phyloP scores from a whole-genome alignment of 495 filamentous ascomycete genomes.

The Echria macrotheca region DNA sequence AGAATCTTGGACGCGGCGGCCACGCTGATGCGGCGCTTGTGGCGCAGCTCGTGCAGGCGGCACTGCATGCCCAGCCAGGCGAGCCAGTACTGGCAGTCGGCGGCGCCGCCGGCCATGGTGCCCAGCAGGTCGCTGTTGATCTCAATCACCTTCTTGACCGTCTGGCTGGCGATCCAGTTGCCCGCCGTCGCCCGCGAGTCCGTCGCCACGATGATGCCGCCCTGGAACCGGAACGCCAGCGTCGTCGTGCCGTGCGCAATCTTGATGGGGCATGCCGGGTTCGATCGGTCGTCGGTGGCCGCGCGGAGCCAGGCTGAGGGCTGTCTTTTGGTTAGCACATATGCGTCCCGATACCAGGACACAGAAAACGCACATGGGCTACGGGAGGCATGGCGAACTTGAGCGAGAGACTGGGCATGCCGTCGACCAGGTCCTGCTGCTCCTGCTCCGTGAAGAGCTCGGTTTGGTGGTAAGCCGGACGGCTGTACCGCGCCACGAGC shows the following conservation, averaged over 20 bases:
- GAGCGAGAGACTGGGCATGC: slow-evolving; percentile 65
- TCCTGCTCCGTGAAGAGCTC: slow-evolving; percentile 70
- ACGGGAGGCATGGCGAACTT: slow-evolving; percentile 94
- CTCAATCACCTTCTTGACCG: slow-evolving; percentile 98
- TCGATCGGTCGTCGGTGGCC: slow-evolving; percentile 92
- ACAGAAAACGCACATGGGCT: slow-evolving; percentile 60
- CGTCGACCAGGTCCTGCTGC: slow-evolving; percentile 63
- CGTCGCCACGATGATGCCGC: slow-evolving; percentile 95
- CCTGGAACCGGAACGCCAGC: slow-evolving; percentile 95
- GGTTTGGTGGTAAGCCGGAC: slow-evolving; percentile 57
- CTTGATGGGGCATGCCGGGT: slow-evolving; percentile 96
- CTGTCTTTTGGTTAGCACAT: slow-evolving; percentile 33
- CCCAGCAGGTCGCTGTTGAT: slow-evolving; percentile 87
- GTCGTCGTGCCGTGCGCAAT: slow-evolving; percentile 98
- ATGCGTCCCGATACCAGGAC: background rate
- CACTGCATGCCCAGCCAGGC: slow-evolving; percentile 98
- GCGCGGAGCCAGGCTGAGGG: slow-evolving; percentile 90
- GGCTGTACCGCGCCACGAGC: slow-evolving; percentile 83
- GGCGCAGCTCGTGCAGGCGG: slow-evolving; percentile 95
- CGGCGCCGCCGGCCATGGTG: slow-evolving; percentile 97
- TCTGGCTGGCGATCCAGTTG: slow-evolving; percentile 98
- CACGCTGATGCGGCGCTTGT: slow-evolving; percentile 97
- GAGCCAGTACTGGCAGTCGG: slow-evolving; percentile 99
- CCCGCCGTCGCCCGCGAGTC: slow-evolving; percentile 95
- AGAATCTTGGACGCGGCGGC: slow-evolving; percentile 98